Evolutionary conservation across 2,329 filamentous ascomycete genomes (phyloP), one percentile per base, ranked within the genome.

Genomic region (Colletotrichum sp.): DNA sequence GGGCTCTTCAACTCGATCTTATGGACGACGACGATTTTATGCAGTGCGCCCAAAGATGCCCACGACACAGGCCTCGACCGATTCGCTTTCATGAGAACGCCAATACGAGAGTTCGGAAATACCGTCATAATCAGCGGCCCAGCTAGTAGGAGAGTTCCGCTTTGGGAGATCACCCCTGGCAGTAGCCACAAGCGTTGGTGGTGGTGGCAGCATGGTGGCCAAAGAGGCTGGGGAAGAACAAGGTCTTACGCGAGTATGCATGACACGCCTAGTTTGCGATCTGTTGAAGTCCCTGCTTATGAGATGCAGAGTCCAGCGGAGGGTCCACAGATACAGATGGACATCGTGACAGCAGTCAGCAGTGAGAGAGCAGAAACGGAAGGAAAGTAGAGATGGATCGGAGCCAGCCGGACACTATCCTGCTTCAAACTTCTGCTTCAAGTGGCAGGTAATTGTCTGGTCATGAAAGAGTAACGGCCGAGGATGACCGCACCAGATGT

Each of bases 1-100:
- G 88, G 87, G 6, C 87, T 84, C 79, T 71, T 87, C 9, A 86
- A 87, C 60, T 84, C 86, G 4, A 61, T 87, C 0, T 67, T 87
- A 4, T 87, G 86, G 70, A 75, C 36, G 7, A 43, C 74, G 9
- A 76, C 72, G 4, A 76, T 76, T 28, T 12, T 75, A 6, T 76
- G 71, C n/a, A 86, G 86, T 66, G 81, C 86, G 78, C 65, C 79
- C 77, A n/a, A 83, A 83, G 71, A 82, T 5, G 70, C 52, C 1
- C 64, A 39, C 12, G 48, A 85, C 18, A 83, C 82, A 1, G 74
- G 74, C 0, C 52, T 76, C 30, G 72, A 76, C n/a, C 66, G 28
- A 13, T 76, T 76, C 52, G 79, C 82, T 4, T 84, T 84, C 4
- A n/a, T 71, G 13, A 57, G 71, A n/a, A 76, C 74, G 1, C 74